Base-by-base conservation (phyloP, 2,329 filamentous ascomycete genomes). In the Sporothrix phasma region DNA sequence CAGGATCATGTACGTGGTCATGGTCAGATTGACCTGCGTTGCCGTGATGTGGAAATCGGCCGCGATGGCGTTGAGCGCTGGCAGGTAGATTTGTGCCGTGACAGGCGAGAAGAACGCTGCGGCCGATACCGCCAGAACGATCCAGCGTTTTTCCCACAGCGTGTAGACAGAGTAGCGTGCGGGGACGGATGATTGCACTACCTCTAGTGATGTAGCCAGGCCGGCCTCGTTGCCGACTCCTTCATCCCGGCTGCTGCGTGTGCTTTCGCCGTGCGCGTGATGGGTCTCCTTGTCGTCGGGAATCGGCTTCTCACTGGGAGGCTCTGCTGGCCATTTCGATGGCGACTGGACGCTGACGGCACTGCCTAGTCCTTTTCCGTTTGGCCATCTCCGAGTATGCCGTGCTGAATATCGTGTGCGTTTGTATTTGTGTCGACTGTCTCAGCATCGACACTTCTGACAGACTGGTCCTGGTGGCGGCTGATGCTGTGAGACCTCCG, bases 1-100 rank as follows among this genome's bases (percentile, higher is more conserved):
- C 34, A 87, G 79, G 58, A 87, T 79, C 80, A 82, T 80, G 69
- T 82, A 83, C 2, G 79, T 81, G 15, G 81, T 82, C 59, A 83
- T 72, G 6, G 79, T 81, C 26, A 83, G 71, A 68, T 81, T 82
- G 66, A 82, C 76, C 59, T 76, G 68, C 1, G 72, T 69, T 24
- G 70, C 67, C 3, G 74, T 72, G 31, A 84, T 77, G 45, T 49
- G 31, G 13, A 69, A 61, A 53, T 81, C 78, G 2, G 72, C 68
- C 6, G 81, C 76, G n/a, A 85, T 74, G 7, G 75, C 71, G 22
- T 78, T 77, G 37, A 84, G 71, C 0, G 81, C 81, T 3, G 81
- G 82, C 61, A 81, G 77, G 73, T 83, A 84, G n/a, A 82, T 82
- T 53, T 81, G 76, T 6, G 76, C 76, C 0, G 78, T 77, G 60